Percentiles rank a stretch among this genome's conserved stretches.
Evolutionary conservation across 768 basidiomycete species (phyloP).

Genomic region (Tephrocybe rancida): DNA sequence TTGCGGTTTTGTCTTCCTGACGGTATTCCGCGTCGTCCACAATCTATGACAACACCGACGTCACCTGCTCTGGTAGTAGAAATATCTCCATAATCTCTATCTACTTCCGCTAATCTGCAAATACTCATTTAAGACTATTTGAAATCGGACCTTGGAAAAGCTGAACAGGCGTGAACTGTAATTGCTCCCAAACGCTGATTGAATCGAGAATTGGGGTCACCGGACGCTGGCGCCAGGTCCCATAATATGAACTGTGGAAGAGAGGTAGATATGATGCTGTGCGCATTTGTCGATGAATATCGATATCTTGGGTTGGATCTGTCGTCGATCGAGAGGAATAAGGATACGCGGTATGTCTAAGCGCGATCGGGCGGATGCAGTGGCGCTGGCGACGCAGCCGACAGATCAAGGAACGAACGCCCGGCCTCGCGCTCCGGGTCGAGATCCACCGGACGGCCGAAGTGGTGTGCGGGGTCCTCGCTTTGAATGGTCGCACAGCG

Average conservation of each 20-base stretch:
- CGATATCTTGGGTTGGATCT: slow-evolving; percentile 2
- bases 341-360: neutral
- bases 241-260: too few relatives aligned
- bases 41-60: neutral
- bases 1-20: neutral
- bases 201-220: too few relatives aligned
- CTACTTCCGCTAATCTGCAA: too few relatives aligned
- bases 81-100: too few relatives aligned
- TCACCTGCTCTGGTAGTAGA: too few relatives aligned
- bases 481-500: neutral
- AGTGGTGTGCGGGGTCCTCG: slow-evolving; percentile 10
- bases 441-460: slow-evolving; percentile 3
- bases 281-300: too few relatives aligned
- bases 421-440: neutral
- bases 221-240: too few relatives aligned
- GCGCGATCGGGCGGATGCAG: neutral
- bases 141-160: too few relatives aligned
- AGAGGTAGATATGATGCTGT: too few relatives aligned
- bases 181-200: too few relatives aligned
- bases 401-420: slow-evolving; percentile 8
- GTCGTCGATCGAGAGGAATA: neutral
- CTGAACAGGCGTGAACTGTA: too few relatives aligned
- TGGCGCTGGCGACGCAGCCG: neutral
- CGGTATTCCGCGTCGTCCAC: neutral
- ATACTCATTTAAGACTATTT: too few relatives aligned